Evolutionary conservation across 2,329 filamentous ascomycete genomes (phyloP), one percentile per base, ranked within the genome.

Genomic region (Diaporthe ampelina): DNA sequence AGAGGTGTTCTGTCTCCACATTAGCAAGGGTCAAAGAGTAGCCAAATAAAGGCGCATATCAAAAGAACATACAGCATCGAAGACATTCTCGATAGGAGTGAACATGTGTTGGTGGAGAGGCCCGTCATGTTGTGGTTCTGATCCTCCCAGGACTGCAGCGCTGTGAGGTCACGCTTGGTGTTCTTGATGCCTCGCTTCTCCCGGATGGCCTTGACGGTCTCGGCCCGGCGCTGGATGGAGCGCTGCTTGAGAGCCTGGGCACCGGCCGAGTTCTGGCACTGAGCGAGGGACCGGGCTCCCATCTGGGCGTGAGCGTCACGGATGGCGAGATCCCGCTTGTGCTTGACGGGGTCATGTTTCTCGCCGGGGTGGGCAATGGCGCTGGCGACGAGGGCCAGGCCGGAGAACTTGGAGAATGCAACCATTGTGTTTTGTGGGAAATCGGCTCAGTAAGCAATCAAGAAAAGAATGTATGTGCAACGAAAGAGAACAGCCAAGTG

Each of bases 171-270:
- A 52, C 81, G 81, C 72, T 81, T 81, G 75, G 78, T 76, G 76
- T 83, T 83, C 65, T 76, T 75, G 78, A 83, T 80, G 50, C 79
- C 79, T 24, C 83, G 81, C 81, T 84, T 83, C 77, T 83, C 76
- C 54, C 85, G 82, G 67, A 86, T 78, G 48, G 81, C 79, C 73
- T 80, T 80, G 43, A 85, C 83, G 58, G 80, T 80, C 32, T 83
- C 81, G 35, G 80, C 82, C 61, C 86, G 84, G 56, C 86, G 84
- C 76, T 83, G 78, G 75, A 85, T 79, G 65, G 84, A 84, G 21
- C 82, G 81, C 61, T 80, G 76, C 77, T 85, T 82, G 37, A 86
- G 80, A 24, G 83, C 82, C 70, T 82, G 82, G 24, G 83, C 80
- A 70, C 81, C 80, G 56, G 83, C 80, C 10, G 81, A 82, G 74